Evolutionary conservation across 2,329 filamentous ascomycete genomes (phyloP).

Genomic region (Herpotrichia juniperi): DNA sequence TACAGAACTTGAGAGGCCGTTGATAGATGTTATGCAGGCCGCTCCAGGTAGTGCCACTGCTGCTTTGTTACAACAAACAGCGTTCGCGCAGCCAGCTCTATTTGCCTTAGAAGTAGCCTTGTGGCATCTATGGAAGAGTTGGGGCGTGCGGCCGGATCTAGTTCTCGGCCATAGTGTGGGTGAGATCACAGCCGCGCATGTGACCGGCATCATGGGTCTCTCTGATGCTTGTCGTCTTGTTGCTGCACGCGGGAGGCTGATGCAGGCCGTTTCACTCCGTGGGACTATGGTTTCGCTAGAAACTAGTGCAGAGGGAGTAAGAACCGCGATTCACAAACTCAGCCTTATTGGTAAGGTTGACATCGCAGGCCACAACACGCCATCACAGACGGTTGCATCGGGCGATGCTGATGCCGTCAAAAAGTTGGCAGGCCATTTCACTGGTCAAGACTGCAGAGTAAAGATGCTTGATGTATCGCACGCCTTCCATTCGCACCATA

Average conservation of each 20-base stretch:
- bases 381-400: constrained; percentile 48
- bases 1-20: neutral
- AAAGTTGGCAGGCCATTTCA: constrained; percentile 32
- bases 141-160: constrained; percentile 12
- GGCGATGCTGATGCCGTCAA: constrained; percentile 47
- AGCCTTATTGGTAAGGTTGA: constrained; percentile 3
- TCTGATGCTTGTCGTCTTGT: constrained; percentile 13
- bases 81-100: constrained; percentile 12
- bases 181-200: constrained; percentile 16
- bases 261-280: neutral
- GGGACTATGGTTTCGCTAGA: constrained; percentile 31
- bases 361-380: constrained; percentile 40
- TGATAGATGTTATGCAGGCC: neutral
- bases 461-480: constrained; percentile 47
- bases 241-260: constrained; percentile 11
- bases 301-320: neutral
- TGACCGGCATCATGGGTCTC: constrained; percentile 10
- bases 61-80: constrained; percentile 19
- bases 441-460: constrained; percentile 43
- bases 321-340: neutral
- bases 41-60: constrained; percentile 19
- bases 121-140: constrained; percentile 10
- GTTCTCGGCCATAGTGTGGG: constrained; percentile 20
- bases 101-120: constrained; percentile 8
- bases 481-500: constrained; percentile 54